Percentiles rank a stretch among this genome's conserved stretches.
phyloP scores from a whole-genome alignment of 768 basidiomycete species.

The Lactifluus piperatus region DNA sequence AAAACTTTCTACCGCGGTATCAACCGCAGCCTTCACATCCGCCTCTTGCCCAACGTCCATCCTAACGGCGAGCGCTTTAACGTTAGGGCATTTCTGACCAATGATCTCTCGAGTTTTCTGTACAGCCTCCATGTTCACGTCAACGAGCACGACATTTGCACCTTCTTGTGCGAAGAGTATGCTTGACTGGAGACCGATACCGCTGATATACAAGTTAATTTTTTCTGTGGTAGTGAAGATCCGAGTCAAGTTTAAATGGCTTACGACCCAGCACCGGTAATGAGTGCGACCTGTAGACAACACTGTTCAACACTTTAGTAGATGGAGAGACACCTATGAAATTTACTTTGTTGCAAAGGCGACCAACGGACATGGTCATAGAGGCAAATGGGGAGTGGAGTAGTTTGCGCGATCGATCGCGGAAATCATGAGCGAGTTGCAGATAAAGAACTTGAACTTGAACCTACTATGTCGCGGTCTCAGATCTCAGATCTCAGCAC shows the following conservation, averaged over 20 bases:
- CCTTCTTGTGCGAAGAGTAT: constrained; percentile 93
- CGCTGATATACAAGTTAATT: constrained; percentile 40
- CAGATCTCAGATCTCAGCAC: no score
- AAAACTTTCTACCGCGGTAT: constrained; percentile 70
- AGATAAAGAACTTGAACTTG: no score
- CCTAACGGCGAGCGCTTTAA: constrained; percentile 59
- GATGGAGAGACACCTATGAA: not conserved
- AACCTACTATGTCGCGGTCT: no score
- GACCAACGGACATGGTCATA: constrained; percentile 32
- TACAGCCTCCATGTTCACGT: constrained; percentile 73
- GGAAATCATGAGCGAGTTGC: no score
- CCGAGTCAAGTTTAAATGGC: constrained; percentile 26
- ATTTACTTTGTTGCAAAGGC: constrained; percentile 57
- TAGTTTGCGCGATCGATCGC: no score
- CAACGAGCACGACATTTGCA: constrained; percentile 81
- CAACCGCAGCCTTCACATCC: constrained; percentile 77
- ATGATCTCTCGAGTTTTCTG: constrained; percentile 60
- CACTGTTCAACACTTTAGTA: not conserved
- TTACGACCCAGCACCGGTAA: constrained; percentile 88
- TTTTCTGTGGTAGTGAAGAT: not conserved
- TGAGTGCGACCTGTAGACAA: constrained; percentile 50
- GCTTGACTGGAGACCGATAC: constrained; percentile 94
- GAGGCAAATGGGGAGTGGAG: not conserved
- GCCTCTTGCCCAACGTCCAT: constrained; percentile 86
- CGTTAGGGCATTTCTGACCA: constrained; percentile 54